phyloP scores from a whole-genome alignment of 2,329 filamentous ascomycete genomes.

The Sclerotinia trifoliorum region DNA sequence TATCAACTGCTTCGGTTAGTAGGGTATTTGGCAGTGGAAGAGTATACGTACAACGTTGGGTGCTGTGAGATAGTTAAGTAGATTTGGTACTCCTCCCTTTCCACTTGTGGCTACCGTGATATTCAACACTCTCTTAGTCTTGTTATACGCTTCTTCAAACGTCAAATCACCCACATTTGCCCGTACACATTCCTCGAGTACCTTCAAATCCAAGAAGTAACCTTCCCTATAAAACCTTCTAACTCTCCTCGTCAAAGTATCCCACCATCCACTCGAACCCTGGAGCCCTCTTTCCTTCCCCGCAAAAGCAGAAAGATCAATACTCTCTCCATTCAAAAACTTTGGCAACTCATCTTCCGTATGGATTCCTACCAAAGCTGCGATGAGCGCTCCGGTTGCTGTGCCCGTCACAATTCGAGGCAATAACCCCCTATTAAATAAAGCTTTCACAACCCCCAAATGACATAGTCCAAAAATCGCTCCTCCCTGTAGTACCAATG shows the following conservation, averaged over 20 bases:
- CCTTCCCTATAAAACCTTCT: conserved; percentile 71
- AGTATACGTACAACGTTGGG: conserved; percentile 77
- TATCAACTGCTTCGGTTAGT: conserved; percentile 48
- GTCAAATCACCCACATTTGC: conserved; percentile 86
- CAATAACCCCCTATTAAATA: conserved; percentile 76
- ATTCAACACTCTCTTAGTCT: conserved; percentile 83
- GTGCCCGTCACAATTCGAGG: conserved; percentile 91
- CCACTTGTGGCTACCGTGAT: conserved; percentile 82
- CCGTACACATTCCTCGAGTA: conserved; percentile 80
- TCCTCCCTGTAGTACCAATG: conserved; percentile 82
- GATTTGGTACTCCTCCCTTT: conserved; percentile 72
- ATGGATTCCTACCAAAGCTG: conserved; percentile 82
- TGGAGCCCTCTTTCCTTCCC: conserved; percentile 37
- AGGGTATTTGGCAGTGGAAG: neutral
- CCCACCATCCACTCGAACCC: conserved; percentile 43
- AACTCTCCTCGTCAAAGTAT: conserved; percentile 64
- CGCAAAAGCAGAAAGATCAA: conserved; percentile 79
- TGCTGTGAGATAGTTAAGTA: conserved; percentile 89
- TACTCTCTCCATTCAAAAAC: conserved; percentile 74
- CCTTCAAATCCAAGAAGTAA: conserved; percentile 78
- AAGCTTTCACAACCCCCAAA: conserved; percentile 82
- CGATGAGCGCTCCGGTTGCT: conserved; percentile 85
- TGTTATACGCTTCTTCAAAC: conserved; percentile 87
- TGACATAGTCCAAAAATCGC: conserved; percentile 91
- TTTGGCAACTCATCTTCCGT: conserved; percentile 79